Evolutionary conservation across 2,329 filamentous ascomycete species (phyloP).

Genomic region (Paecilomyces dactylethromorphus): DNA sequence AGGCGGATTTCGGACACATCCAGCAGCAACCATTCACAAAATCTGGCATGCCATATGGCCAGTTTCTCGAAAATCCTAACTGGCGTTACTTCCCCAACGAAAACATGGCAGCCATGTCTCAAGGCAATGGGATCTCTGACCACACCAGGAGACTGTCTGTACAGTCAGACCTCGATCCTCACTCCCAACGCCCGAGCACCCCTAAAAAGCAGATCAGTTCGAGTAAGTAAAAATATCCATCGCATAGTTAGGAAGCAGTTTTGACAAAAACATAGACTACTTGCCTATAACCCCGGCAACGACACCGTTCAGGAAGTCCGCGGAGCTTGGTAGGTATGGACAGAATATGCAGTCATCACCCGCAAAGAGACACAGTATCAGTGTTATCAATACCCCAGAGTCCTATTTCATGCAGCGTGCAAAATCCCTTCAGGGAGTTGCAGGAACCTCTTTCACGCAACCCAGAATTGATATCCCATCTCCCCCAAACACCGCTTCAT

Average conservation of each 20-base stretch:
- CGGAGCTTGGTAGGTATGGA: conserved; percentile 30
- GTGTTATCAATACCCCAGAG: conserved; percentile 24
- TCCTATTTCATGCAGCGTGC: conserved; percentile 39
- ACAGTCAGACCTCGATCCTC: conserved; percentile 30
- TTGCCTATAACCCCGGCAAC: conserved; percentile 63
- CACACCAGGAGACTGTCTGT: conserved; percentile 29
- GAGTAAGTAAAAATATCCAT: conserved; percentile 41
- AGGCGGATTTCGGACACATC: conserved; percentile 19
- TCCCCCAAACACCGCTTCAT: conserved; percentile 50
- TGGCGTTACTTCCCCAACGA: conserved; percentile 21
- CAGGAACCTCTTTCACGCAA: conserved; percentile 23
- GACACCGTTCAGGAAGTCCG: conserved; percentile 47
- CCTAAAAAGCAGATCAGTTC: conserved; percentile 55
- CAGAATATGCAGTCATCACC: conserved; percentile 34
- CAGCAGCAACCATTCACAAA: conserved; percentile 21
- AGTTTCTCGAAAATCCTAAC: conserved; percentile 15
- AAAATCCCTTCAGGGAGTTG: conserved; percentile 41
- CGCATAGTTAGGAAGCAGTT: neutral
- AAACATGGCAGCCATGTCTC: conserved; percentile 14
- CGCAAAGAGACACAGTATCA: conserved; percentile 28
- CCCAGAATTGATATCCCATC: conserved; percentile 46
- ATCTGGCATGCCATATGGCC: conserved; percentile 12
- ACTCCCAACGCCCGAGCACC: conserved; percentile 51
- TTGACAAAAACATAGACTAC: conserved; percentile 43
- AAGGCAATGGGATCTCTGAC: conserved; percentile 14